Percentiles rank a stretch among this genome's conserved stretches.
Conservation (phyloP, 371 early-diverging fungal species). For the Mucor lusitanicus region DNA sequence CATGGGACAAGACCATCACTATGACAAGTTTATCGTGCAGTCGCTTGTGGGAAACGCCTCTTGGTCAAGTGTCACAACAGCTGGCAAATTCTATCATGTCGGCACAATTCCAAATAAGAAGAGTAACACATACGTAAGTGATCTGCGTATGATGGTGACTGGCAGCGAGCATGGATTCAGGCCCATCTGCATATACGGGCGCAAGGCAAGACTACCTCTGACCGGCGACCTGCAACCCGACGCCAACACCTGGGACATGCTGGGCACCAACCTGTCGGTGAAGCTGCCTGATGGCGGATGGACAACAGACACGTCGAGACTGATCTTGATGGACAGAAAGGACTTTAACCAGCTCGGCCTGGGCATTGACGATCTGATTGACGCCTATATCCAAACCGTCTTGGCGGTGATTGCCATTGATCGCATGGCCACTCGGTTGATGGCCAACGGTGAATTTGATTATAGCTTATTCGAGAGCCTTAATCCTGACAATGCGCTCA, state of each 20-base stretch:
- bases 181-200: conserved; percentile 88
- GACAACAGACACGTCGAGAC: conserved; percentile 85
- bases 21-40: conserved; percentile 95
- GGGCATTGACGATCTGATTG: conserved; percentile 91
- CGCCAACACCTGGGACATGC: conserved; percentile 86
- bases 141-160: conserved; percentile 91
- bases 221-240: conserved; percentile 59
- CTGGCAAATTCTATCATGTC: conserved; percentile 88
- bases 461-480: conserved; percentile 81
- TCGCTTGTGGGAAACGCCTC: conserved; percentile 91
- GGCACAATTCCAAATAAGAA: conserved; percentile 93
- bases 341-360: conserved; percentile 91
- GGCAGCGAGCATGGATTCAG: conserved; percentile 72
- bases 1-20: conserved; percentile 82
- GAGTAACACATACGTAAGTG: conserved; percentile 84
- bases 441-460: conserved; percentile 73
- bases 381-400: conserved; percentile 92
- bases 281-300: conserved; percentile 78
- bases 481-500: conserved; percentile 83
- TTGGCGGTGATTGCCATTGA: conserved; percentile 90
- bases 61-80: conserved; percentile 82
- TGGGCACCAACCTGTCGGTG: conserved; percentile 89
- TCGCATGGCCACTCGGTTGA: conserved; percentile 77
- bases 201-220: conserved; percentile 82
- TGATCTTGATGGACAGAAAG: conserved; percentile 91